A percentile compares a stretch with the other conserved stretches of the same genome.
Conservation (phyloP, 83 land plant genomes). For the Thuja plicata region DNA sequence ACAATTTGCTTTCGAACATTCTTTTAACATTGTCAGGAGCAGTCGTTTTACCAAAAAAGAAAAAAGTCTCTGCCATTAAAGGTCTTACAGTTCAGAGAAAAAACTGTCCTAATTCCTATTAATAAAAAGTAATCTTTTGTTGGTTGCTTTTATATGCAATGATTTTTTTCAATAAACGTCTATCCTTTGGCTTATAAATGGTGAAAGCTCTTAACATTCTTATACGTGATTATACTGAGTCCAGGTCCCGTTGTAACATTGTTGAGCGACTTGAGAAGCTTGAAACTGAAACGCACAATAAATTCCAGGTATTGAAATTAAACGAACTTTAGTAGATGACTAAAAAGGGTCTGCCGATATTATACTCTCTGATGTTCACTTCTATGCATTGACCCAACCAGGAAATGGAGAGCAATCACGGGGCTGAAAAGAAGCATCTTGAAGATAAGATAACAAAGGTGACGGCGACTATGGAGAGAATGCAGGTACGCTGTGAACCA, state of each 20-base stretch:
- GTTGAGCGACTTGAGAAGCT: not conserved
- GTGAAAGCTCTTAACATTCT: not conserved
- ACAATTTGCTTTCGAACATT: too few relatives aligned
- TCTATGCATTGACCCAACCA: not conserved
- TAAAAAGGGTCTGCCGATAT: not conserved
- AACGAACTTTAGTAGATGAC: not conserved
- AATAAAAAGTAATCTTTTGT: too few relatives aligned
- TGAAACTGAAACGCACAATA: not conserved
- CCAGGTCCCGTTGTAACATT: conserved; percentile 1
- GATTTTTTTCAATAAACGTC: too few relatives aligned
- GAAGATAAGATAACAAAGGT: conserved; percentile 11
- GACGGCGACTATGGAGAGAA: not conserved
- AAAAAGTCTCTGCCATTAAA: too few relatives aligned
- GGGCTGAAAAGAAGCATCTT: conserved; percentile 6
- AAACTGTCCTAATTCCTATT: too few relatives aligned
- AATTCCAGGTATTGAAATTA: not conserved
- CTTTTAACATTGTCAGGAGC: too few relatives aligned
- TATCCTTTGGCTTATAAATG: not conserved
- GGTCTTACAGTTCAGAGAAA: too few relatives aligned
- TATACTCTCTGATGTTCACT: not conserved
- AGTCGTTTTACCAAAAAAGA: too few relatives aligned
- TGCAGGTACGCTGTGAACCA: conserved; percentile 27
- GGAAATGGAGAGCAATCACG: conserved; percentile 22
- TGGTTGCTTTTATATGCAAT: too few relatives aligned
- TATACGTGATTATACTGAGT: not conserved